Percentiles rank a stretch among this genome's conserved stretches.
Conservation (phyloP, 2,329 filamentous ascomycete species). For the Aspergillus glaucus region DNA sequence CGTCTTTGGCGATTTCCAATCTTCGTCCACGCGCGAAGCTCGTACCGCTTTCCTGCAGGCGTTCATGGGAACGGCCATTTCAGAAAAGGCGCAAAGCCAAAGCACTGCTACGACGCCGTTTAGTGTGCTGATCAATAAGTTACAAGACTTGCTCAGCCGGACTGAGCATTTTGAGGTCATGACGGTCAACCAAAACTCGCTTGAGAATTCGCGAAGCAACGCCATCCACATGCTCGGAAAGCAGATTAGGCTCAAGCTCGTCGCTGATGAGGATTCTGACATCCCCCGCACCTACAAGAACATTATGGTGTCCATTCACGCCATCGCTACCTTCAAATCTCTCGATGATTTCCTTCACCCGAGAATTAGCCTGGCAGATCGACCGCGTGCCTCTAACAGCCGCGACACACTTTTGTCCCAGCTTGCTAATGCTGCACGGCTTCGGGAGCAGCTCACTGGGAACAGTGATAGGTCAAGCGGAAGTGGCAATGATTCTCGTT, state of each 20-base stretch:
- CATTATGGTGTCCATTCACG: constrained; percentile 97
- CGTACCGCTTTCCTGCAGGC: constrained; percentile 81
- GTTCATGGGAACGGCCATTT: constrained; percentile 73
- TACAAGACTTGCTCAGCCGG: constrained; percentile 91
- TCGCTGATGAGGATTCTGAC: constrained; percentile 79
- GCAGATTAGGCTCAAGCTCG: constrained; percentile 80
- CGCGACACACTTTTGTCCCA: constrained; percentile 62
- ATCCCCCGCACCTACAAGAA: constrained; percentile 83
- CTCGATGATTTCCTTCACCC: constrained; percentile 93
- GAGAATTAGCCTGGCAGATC: constrained; percentile 74
- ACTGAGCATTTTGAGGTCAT: constrained; percentile 98
- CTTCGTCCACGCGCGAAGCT: constrained; percentile 45
- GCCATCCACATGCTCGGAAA: constrained; percentile 95
- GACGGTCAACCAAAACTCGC: constrained; percentile 86
- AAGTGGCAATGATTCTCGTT: constrained; percentile 29
- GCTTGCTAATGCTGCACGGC: constrained; percentile 63
- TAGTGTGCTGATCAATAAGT: constrained; percentile 82
- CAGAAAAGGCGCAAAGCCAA: constrained; percentile 54
- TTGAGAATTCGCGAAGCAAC: constrained; percentile 83
- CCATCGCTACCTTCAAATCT: constrained; percentile 95
- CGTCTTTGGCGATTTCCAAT: constrained; percentile 67
- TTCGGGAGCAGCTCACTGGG: constrained; percentile 46
- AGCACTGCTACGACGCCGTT: constrained; percentile 73
- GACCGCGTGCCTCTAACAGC: constrained; percentile 56
- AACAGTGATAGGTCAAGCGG: constrained; percentile 11